Conservation (phyloP, 805 yeast genomes). For the Starmerella bombi region DNA sequence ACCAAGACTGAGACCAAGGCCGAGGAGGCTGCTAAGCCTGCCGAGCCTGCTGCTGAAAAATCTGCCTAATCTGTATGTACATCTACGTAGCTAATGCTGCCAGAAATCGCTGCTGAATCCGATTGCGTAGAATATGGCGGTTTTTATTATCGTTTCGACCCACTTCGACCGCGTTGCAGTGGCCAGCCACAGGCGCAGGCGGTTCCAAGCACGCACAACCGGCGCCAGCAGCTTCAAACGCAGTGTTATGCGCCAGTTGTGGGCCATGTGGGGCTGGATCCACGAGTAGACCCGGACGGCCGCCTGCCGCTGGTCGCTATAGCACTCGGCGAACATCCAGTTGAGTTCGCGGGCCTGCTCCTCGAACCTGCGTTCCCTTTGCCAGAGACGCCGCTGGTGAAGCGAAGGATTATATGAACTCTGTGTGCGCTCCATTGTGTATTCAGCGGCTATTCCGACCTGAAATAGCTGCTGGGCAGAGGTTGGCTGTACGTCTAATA, state of each 20-base stretch:
- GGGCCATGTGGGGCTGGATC: background rate
- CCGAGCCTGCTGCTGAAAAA: background rate
- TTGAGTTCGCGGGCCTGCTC: constrained; percentile 14
- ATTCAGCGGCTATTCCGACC: too few species aligned
- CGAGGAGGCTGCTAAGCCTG: background rate
- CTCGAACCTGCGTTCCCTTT: constrained; percentile 16
- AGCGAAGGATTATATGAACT: constrained; percentile 13
- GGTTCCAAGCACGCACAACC: background rate
- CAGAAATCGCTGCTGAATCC: background rate
- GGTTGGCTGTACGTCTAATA: too few species aligned
- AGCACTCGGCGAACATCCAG: constrained; percentile 11
- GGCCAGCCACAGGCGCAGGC: background rate
- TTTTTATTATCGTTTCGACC: background rate
- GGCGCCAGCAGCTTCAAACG: constrained; percentile 5
- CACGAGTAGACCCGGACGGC: constrained; percentile 1
- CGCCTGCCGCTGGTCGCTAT: constrained; percentile 9
- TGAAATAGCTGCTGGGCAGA: too few species aligned
- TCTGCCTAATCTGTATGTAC: too few species aligned
- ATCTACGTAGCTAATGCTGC: background rate
- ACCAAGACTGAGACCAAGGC: background rate
- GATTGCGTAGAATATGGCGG: background rate
- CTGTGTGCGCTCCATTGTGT: background rate
- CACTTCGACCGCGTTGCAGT: constrained; percentile 3
- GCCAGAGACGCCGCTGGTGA: constrained; percentile 19
- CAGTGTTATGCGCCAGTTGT: background rate